Evolutionary conservation across 129 eudicot genomes (phyloP), one percentile per base, ranked within the genome.

Genomic region (Gnaphalium uliginosum): DNA sequence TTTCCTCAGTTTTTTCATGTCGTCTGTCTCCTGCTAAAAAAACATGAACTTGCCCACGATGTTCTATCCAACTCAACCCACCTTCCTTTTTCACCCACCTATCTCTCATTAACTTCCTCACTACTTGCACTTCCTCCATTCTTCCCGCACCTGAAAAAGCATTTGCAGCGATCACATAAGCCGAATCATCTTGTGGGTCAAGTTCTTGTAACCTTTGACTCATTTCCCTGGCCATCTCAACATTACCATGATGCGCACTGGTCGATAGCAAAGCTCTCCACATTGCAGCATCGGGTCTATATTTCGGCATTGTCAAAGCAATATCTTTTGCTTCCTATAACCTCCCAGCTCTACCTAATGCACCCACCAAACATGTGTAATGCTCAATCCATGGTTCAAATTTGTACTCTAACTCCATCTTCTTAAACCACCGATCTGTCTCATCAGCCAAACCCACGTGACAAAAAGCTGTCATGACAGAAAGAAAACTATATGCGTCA

Each of bases 31-130:
- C 93, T 1, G 96, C 90, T 59, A 93, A 77, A 78, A 93, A 93
- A 57, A 83, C 93, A 63, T 90, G 96, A 74, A 88, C 89, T 64
- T 76, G 82, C 6, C 98, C 98, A n/a, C 50, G 80, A 56, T 78
- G 84, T 81, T 93, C 98, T 35, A 93, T 83, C 98, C 98, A 93
- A 84, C 98, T 93, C 69, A 83, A 76, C 26, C 96, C 98, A 35
- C 89, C 83, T 77, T 83, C 95, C 76, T 93, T 93, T 66, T 84
- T 83, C 35, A 88, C 92, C 50, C 82, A 75, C 62, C 83, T 66
- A 6, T 85, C 87, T 63, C 83, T 90, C 98, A 93, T 93, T 86
- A 78, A 79, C 51, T 80, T 88, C 82, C 96, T 69, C 18, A 90
- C 76, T 65, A 76, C 84, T 66, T 79, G 86, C 58, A 85, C 92